Evolutionary conservation across 768 basidiomycete genomes (phyloP), one percentile per base, ranked within the genome.

Genomic region (Collybia sp.): DNA sequence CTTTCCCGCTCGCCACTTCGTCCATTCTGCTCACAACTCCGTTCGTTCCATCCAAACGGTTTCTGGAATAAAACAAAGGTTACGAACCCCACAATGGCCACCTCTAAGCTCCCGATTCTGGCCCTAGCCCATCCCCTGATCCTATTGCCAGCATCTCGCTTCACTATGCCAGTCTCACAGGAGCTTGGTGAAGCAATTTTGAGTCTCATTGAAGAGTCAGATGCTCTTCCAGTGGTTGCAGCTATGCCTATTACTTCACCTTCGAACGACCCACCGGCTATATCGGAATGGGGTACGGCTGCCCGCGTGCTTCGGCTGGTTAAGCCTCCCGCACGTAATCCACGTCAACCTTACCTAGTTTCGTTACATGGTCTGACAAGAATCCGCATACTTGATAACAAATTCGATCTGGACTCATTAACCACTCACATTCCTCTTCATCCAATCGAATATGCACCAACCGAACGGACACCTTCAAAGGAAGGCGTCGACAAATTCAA

Each of bases 341-440:
- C 74, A 10, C 70, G 71, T 42, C 77, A 84, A 48, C 75, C 82
- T 6, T 87, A 84, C 61, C 64, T 85, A 13, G 73, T 91, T 44
- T 82, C 82, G 9, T 71, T 92, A 10, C 84, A 85, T 37, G 89
- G 89, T 36, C 66, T 88, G 39, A 72, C 81, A 5, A 77, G 89
- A 40, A 65, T 91, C 16, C 76, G 76, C 45, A 69, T 89, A 31
- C 63, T 75, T 36, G 52, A 63, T 5, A 67, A 77, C 31, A 61
- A 44, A 30, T 59, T 56, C 53, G 45, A 49, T 61, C 37, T 54
- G 55, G 40, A 53, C 53, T 57, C 54, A 36, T 52, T 60, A 48
- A 53, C 53, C 30, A 51, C 59, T 18, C 56, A 56, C 25, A 56
- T 80, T 19, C 57, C 70, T 1, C 54, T 64, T 5, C 70, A 71